Conservation (phyloP, 2,329 filamentous ascomycete genomes). For the Hymenotorrendiella dingleyae region DNA sequence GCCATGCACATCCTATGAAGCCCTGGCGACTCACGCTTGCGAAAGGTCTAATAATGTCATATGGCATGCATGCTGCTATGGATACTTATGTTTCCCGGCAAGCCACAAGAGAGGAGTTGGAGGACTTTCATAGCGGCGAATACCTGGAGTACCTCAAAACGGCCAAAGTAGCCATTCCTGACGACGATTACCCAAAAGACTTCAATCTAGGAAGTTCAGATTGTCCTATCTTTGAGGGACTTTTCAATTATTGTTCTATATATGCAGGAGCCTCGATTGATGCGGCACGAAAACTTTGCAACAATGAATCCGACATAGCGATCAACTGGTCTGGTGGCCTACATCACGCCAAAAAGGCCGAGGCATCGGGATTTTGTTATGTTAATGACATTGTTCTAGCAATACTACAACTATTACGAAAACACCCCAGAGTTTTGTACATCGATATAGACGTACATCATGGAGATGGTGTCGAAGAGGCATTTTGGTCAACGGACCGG, state of each 20-base stretch:
- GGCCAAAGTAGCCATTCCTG: slow-evolving; percentile 59
- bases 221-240: slow-evolving; percentile 91
- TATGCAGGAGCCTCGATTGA: slow-evolving; percentile 89
- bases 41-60: slow-evolving; percentile 89
- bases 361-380: slow-evolving; percentile 96
- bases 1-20: slow-evolving; percentile 97
- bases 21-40: slow-evolving; percentile 94
- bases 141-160: slow-evolving; percentile 85
- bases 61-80: slow-evolving; percentile 96
- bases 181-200: slow-evolving; percentile 55
- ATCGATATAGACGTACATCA: slow-evolving; percentile 94
- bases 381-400: slow-evolving; percentile 97
- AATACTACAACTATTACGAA: slow-evolving; percentile 79
- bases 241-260: slow-evolving; percentile 92
- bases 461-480: slow-evolving; percentile 85
- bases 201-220: slow-evolving; percentile 90
- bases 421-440: slow-evolving; percentile 81
- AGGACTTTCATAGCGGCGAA: slow-evolving; percentile 78
- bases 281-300: slow-evolving; percentile 82
- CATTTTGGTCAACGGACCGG: slow-evolving; percentile 82
- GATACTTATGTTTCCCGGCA: slow-evolving; percentile 81
- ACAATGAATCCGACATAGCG: slow-evolving; percentile 85
- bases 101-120: slow-evolving; percentile 82
- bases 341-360: slow-evolving; percentile 91
- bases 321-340: slow-evolving; percentile 97